phyloP scores from a whole-genome alignment of 176 grass and related monocot genomes.

The Oryza meridionalis region DNA sequence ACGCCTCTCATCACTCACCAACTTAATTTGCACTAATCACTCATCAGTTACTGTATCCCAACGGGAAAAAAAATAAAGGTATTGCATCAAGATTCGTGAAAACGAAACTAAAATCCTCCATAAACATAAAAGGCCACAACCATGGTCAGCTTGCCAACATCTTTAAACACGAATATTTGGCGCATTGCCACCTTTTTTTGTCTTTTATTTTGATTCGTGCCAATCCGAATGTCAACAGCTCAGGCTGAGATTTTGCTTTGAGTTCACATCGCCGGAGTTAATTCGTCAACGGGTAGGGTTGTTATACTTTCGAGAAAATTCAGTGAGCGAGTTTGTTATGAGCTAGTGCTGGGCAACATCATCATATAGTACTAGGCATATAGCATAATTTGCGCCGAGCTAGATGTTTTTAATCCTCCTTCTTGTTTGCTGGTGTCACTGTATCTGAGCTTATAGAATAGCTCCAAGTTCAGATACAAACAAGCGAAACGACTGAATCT shows the following conservation, averaged over 20 bases:
- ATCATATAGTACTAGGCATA: neutral
- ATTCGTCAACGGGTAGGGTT: conserved; percentile 12
- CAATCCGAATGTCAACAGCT: neutral
- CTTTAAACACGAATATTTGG: neutral
- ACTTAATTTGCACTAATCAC: neutral
- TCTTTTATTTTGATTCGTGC: neutral
- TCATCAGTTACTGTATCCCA: too few species aligned
- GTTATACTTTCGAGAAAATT: neutral
- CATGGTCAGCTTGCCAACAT: neutral
- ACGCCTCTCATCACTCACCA: neutral
- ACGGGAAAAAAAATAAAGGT: neutral
- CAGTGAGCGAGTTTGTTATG: neutral
- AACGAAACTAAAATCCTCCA: neutral
- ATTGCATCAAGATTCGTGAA: neutral
- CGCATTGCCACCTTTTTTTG: neutral
- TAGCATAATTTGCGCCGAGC: neutral
- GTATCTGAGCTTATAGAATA: neutral
- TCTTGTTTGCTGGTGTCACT: neutral
- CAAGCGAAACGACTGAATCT: neutral
- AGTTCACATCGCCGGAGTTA: neutral
- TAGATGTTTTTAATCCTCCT: neutral
- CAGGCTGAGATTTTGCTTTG: neutral
- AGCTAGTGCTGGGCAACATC: neutral
- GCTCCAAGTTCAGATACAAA: neutral
- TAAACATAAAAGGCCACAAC: neutral